These are phyloP conservation scores for Xylariales sp. DNA, from an alignment of 2,329 filamentous ascomycete genomes.

Conservation along the genomic window DNA sequence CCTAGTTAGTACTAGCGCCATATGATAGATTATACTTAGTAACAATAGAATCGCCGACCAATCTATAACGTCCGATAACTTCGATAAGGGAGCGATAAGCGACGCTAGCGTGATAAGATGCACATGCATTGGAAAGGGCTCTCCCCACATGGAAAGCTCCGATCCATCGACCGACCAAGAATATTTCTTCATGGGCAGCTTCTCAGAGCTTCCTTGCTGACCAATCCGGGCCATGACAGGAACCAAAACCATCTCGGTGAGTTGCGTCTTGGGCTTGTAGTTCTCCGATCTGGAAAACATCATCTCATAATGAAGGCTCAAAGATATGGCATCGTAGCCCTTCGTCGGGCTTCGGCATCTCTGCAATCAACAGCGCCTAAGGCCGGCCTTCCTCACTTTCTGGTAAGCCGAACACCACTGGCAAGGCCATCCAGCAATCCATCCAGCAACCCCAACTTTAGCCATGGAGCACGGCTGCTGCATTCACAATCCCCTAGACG, in stretches of 20 bases:
- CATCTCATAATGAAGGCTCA: constrained; percentile 43
- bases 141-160: constrained; percentile 16
- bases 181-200: constrained; percentile 24
- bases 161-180: constrained; percentile 16
- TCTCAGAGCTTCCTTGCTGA: constrained; percentile 37
- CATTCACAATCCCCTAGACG: constrained; percentile 45
- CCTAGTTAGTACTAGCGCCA: constrained; percentile 7
- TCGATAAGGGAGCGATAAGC: constrained; percentile 27
- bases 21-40: too few species aligned
- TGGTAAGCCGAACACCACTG: constrained; percentile 32
- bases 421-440: constrained; percentile 15
- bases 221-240: constrained; percentile 39
- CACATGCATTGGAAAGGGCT: background rate
- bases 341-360: constrained; percentile 44
- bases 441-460: constrained; percentile 14
- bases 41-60: too few species aligned
- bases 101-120: background rate
- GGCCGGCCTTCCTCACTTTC: constrained; percentile 17
- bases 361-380: constrained; percentile 29
- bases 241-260: constrained; percentile 21
- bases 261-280: constrained; percentile 26
- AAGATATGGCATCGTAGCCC: constrained; percentile 37
- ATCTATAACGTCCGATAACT: constrained; percentile 1
- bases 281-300: constrained; percentile 4
- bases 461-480: constrained; percentile 38